phyloP scores from a whole-genome alignment of 768 basidiomycete species.

The Trametes punicea region DNA sequence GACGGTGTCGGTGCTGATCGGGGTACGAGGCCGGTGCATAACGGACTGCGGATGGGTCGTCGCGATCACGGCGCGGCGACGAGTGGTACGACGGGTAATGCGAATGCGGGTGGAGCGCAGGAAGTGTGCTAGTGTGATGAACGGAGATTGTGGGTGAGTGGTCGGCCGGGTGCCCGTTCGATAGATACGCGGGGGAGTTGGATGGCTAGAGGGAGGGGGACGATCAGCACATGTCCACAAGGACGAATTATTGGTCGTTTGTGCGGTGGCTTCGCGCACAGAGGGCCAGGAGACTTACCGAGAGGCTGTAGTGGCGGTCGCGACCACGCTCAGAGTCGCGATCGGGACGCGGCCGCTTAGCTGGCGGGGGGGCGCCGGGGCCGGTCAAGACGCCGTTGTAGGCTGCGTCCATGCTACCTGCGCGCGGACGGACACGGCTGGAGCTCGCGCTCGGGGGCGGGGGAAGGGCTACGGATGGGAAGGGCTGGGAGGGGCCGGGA shows the following conservation, averaged over 20 bases:
- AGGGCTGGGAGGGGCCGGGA: slow-evolving; percentile 26
- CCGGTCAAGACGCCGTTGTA: slow-evolving; percentile 27
- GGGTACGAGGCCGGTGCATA: slow-evolving; percentile 22
- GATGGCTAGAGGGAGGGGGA: slow-evolving; percentile 20
- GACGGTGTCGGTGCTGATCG: slow-evolving; percentile 24
- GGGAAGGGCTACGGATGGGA: slow-evolving; percentile 37
- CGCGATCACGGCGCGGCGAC: slow-evolving; percentile 14
- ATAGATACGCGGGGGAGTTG: slow-evolving; percentile 20
- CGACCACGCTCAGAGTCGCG: slow-evolving; percentile 31
- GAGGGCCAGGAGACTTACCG: slow-evolving; percentile 24
- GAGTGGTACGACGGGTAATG: slow-evolving; percentile 15
- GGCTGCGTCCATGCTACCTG: slow-evolving; percentile 39
- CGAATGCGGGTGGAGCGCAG: slow-evolving; percentile 28
- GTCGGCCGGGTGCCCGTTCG: slow-evolving; percentile 19
- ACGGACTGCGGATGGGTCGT: slow-evolving; percentile 19
- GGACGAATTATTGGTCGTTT: not conserved
- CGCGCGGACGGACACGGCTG: slow-evolving; percentile 41
- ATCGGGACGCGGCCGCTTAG: slow-evolving; percentile 44
- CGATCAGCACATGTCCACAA: not conserved
- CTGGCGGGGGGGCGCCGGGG: slow-evolving; percentile 42
- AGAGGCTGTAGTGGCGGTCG: slow-evolving; percentile 23
- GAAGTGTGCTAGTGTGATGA: slow-evolving; percentile 18
- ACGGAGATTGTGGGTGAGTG: slow-evolving; percentile 19
- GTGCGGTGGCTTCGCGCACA: not conserved
- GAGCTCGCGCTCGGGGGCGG: slow-evolving; percentile 38